Evolutionary conservation across 1,139 yeast species (phyloP).

Genomic region (Martiniozyma asiatica): DNA sequence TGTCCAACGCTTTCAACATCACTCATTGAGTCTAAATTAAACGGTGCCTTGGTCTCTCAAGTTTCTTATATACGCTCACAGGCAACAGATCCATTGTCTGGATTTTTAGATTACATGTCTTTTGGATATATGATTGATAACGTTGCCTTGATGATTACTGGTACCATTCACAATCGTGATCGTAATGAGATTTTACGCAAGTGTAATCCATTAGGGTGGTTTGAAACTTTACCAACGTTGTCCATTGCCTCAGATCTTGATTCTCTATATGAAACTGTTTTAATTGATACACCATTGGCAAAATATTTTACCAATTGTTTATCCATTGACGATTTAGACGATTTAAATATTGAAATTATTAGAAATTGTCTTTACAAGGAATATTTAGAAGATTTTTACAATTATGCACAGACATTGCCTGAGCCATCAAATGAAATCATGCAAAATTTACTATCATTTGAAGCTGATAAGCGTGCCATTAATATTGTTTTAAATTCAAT

Average conservation of each 20-base stretch:
- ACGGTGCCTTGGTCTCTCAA: slow-evolving; percentile 65
- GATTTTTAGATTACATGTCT: slow-evolving; percentile 81
- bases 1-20: slow-evolving; percentile 76
- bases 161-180: slow-evolving; percentile 92
- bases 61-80: slow-evolving; percentile 79
- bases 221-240: slow-evolving; percentile 91
- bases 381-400: slow-evolving; percentile 76
- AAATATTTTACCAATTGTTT: slow-evolving; percentile 89
- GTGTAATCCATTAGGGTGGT: slow-evolving; percentile 97
- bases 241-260: slow-evolving; percentile 92
- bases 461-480: slow-evolving; percentile 90
- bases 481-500: slow-evolving; percentile 86
- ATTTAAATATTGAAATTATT: slow-evolving; percentile 86
- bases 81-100: slow-evolving; percentile 66
- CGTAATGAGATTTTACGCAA: slow-evolving; percentile 74
- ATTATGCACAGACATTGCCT: slow-evolving; percentile 48
- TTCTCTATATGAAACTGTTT: slow-evolving; percentile 83
- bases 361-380: slow-evolving; percentile 88
- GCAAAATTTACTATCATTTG: slow-evolving; percentile 68
- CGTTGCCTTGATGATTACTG: slow-evolving; percentile 90
- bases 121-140: slow-evolving; percentile 98
- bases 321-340: slow-evolving; percentile 90
- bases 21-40: slow-evolving; percentile 67
- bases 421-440: slow-evolving; percentile 76
- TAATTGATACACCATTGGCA: slow-evolving; percentile 94